Percentiles rank a stretch among this genome's conserved stretches.
Conservation (phyloP, 768 basidiomycete genomes). For the Amyloporia xantha region DNA sequence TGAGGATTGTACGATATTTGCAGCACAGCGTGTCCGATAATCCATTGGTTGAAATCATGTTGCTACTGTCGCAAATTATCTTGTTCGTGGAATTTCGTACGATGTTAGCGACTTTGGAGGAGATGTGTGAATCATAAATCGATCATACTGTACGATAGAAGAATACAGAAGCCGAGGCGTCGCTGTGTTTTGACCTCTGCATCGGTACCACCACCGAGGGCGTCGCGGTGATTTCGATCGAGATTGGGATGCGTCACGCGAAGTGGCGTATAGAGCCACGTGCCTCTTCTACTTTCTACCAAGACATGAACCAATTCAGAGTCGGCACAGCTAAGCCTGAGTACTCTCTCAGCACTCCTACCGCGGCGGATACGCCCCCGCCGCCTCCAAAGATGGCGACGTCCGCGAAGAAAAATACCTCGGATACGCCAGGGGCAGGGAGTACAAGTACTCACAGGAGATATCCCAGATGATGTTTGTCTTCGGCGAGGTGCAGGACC, state of each 20-base stretch:
- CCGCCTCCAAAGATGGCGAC: conserved; percentile 12
- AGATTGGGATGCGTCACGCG: background rate
- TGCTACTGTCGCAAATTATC: too few relatives aligned
- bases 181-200: too few relatives aligned
- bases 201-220: too few relatives aligned
- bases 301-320: background rate
- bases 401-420: conserved; percentile 10
- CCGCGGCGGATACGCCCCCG: background rate
- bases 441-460: conserved; percentile 88
- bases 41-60: too few relatives aligned
- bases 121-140: too few relatives aligned
- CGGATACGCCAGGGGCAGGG: conserved; percentile 28
- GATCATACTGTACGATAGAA: too few relatives aligned
- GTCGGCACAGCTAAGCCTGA: background rate
- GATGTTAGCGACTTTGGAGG: too few relatives aligned
- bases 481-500: conserved; percentile 92
- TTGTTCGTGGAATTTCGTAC: too few relatives aligned
- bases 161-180: too few relatives aligned
- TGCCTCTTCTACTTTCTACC: background rate
- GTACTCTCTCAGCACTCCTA: background rate
- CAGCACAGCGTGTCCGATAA: too few relatives aligned
- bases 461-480: conserved; percentile 99
- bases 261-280: background rate
- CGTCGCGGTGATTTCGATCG: too few relatives aligned
- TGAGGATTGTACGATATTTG: too few relatives aligned